A percentile compares a stretch with the other conserved stretches of the same genome.
Evolutionary conservation across 495 filamentous ascomycete genomes (phyloP).

Genomic region (Podospora australis): DNA sequence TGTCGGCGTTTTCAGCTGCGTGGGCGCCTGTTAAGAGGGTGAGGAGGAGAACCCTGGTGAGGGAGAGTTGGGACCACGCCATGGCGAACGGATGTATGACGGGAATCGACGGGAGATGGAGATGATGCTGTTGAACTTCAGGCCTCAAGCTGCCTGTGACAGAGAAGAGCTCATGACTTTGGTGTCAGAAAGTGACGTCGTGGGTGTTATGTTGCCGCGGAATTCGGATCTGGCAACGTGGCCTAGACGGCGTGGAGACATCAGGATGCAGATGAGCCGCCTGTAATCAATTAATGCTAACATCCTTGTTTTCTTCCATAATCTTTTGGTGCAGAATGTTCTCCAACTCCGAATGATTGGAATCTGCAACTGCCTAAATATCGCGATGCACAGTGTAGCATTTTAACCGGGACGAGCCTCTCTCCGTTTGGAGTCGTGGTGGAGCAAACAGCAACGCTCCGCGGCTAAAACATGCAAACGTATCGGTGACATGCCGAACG

Average conservation of each 20-base stretch:
- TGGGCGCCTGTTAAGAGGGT: constrained; percentile 9
- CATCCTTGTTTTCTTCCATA: constrained; percentile 2
- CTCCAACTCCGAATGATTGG: constrained; percentile 12
- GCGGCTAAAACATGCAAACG: too few relatives aligned
- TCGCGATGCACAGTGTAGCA: not conserved
- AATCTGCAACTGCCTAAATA: constrained; percentile 25
- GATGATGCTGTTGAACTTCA: not conserved
- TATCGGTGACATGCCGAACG: too few relatives aligned
- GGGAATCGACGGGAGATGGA: not conserved
- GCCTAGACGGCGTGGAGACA: constrained; percentile 14
- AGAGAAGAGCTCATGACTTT: not conserved
- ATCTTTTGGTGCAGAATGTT: constrained; percentile 2
- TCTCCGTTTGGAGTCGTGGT: too few relatives aligned
- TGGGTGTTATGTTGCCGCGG: constrained; percentile 4
- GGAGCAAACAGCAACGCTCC: too few relatives aligned
- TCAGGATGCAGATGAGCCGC: not conserved
- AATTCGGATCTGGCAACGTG: constrained; percentile 20
- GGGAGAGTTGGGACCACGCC: constrained; percentile 14
- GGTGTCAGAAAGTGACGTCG: constrained; percentile 4
- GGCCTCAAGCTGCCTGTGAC: not conserved
- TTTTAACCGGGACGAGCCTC: constrained; percentile 4
- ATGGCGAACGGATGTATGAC: constrained; percentile 3
- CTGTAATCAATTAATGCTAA: constrained; percentile 2
- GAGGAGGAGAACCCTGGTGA: constrained; percentile 15
- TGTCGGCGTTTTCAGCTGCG: not conserved